These are phyloP conservation scores for Fusarium cyanostomum DNA, from an alignment of 2,329 filamentous ascomycete genomes.

Conservation along the genomic window DNA sequence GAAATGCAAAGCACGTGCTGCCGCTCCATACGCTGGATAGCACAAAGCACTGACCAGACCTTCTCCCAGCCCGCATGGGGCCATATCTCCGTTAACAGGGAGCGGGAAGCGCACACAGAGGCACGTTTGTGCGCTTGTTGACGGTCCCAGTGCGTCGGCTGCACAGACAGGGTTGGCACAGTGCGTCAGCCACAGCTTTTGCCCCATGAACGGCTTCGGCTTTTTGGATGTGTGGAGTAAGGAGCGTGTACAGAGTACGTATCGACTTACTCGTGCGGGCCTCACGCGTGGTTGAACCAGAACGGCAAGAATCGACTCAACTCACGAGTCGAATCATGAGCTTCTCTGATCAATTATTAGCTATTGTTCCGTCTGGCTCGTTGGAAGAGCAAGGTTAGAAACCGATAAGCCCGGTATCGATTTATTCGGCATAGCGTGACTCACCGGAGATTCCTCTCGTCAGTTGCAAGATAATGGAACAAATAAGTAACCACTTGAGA, in stretches of 20 bases:
- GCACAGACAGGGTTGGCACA: conserved; percentile 31
- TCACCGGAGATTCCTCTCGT: not conserved
- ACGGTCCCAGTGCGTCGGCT: conserved; percentile 25
- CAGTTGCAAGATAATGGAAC: not conserved
- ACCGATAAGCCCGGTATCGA: not conserved
- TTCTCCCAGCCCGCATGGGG: conserved; percentile 14
- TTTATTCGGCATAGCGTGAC: not conserved
- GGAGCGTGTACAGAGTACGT: not conserved
- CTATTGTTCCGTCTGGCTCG: not conserved
- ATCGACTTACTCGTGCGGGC: conserved; percentile 3
- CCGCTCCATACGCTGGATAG: conserved; percentile 9
- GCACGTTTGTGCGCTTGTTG: conserved; percentile 32
- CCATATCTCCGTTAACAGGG: conserved; percentile 36
- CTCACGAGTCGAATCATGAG: conserved; percentile 6
- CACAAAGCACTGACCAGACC: conserved; percentile 10
- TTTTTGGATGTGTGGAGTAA: conserved; percentile 17
- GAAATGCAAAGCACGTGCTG: conserved; percentile 14
- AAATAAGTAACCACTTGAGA: not conserved
- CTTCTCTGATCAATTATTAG: not conserved
- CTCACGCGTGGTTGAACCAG: not conserved
- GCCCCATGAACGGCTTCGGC: conserved; percentile 29
- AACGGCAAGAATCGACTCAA: conserved; percentile 6
- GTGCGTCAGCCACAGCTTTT: conserved; percentile 27
- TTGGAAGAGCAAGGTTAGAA: not conserved
- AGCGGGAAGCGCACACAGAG: conserved; percentile 42